Evolutionary conservation across 164 flowering plant genomes (phyloP).

Genomic region (Berberis vulgaris): DNA sequence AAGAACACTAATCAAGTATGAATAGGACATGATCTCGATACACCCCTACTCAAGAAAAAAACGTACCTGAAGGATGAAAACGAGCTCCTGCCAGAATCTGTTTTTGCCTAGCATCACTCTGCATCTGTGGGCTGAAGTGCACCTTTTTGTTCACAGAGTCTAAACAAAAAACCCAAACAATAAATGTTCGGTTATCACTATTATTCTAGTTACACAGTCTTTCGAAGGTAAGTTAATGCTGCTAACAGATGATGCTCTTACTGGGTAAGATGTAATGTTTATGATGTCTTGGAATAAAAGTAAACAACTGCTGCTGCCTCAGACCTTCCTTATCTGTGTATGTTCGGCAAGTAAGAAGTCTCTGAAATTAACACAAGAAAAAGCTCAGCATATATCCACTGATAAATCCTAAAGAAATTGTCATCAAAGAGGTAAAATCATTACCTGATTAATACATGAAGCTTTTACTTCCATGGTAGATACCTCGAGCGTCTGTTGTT

Average conservation of each 20-base stretch:
- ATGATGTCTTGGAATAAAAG: slow-evolving; percentile 80
- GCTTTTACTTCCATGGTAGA: slow-evolving; percentile 62
- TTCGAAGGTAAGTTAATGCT: neutral
- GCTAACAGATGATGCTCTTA: slow-evolving; percentile 22
- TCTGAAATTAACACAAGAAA: slow-evolving; percentile 27
- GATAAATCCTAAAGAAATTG: neutral
- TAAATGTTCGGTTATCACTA: slow-evolving; percentile 1
- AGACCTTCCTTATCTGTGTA: slow-evolving; percentile 76
- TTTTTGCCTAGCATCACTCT: slow-evolving; percentile 44
- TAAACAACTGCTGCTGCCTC: slow-evolving; percentile 74
- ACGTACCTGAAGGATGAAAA: slow-evolving; percentile 59
- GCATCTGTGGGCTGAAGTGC: slow-evolving; percentile 60
- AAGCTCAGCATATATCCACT: slow-evolving; percentile 9
- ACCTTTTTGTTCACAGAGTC: slow-evolving; percentile 77
- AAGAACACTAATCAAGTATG: too few species aligned
- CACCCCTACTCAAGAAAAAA: neutral
- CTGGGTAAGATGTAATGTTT: slow-evolving; percentile 90
- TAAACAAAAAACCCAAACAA: slow-evolving; percentile 17
- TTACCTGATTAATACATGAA: slow-evolving; percentile 76
- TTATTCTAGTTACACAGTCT: neutral
- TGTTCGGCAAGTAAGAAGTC: slow-evolving; percentile 72
- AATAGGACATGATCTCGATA: too few species aligned
- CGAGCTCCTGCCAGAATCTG: slow-evolving; percentile 44
- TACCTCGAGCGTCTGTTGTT: slow-evolving; percentile 66
- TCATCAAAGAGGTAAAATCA: neutral